Evolutionary conservation across 805 yeast species (phyloP).

Genomic region (Kuraishia cidri): DNA sequence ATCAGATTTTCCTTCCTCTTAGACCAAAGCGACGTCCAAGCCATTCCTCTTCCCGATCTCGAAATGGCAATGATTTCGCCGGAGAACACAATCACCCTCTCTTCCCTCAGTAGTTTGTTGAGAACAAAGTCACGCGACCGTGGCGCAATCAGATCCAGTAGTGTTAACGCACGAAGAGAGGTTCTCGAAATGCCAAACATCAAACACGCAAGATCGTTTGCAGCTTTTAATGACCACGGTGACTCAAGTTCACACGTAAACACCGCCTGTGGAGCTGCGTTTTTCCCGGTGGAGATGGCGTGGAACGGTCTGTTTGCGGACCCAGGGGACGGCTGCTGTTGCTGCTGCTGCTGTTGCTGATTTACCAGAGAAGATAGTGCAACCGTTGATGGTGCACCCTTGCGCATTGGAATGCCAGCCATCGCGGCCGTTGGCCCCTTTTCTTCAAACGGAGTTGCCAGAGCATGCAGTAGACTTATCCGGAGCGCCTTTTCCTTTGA

Average conservation of each 20-base stretch:
- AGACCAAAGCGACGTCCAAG: slow-evolving; percentile 92
- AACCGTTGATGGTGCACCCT: slow-evolving; percentile 13
- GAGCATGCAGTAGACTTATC: slow-evolving; percentile 45
- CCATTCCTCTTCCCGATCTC: slow-evolving; percentile 53
- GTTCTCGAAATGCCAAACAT: slow-evolving; percentile 74
- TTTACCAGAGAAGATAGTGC: slow-evolving; percentile 13
- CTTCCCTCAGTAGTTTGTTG: slow-evolving; percentile 35
- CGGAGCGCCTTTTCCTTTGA: slow-evolving; percentile 31
- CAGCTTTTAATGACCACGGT: slow-evolving; percentile 79
- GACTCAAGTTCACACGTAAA: slow-evolving; percentile 65
- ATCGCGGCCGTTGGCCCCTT: slow-evolving; percentile 9
- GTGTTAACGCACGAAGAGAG: slow-evolving; percentile 50
- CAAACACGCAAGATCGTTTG: slow-evolving; percentile 83
- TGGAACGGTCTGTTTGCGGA: slow-evolving; percentile 29
- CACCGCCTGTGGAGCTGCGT: slow-evolving; percentile 69
- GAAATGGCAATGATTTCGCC: slow-evolving; percentile 82
- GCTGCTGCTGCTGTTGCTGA: slow-evolving; percentile 7
- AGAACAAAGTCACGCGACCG: slow-evolving; percentile 66
- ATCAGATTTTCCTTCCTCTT: slow-evolving; percentile 62
- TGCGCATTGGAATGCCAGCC: slow-evolving; percentile 16
- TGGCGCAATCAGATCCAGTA: slow-evolving; percentile 72
- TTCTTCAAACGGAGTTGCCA: slow-evolving; percentile 60
- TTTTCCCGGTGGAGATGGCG: slow-evolving; percentile 59
- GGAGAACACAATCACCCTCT: slow-evolving; percentile 49
- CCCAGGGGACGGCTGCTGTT: slow-evolving; percentile 3